Evolutionary conservation across 192 early-diverging fungal species (phyloP).

Genomic region (Backusella westeae): DNA sequence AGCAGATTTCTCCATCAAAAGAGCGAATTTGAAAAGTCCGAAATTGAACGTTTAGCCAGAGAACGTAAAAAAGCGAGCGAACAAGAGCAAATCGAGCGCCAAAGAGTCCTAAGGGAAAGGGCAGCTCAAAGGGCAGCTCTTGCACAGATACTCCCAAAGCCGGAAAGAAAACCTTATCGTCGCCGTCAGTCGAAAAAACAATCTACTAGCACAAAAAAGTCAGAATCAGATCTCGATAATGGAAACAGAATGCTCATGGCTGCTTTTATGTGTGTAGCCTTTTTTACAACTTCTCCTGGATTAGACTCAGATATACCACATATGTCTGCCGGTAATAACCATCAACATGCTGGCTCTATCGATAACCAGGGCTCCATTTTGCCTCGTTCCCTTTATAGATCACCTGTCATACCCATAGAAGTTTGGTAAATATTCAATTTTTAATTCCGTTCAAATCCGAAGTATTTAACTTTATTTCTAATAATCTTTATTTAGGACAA

Average conservation of each 20-base stretch:
- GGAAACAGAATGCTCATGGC: constrained; percentile 20
- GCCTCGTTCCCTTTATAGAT: not conserved
- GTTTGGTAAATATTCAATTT: constrained; percentile 8
- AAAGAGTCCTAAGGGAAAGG: constrained; percentile 7
- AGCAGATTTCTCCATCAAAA: constrained; percentile 18
- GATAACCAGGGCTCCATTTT: not conserved
- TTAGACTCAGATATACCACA: not conserved
- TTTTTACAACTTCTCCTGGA: not conserved
- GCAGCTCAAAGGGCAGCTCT: constrained; percentile 21
- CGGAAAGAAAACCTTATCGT: constrained; percentile 18
- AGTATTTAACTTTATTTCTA: not conserved
- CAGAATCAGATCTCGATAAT: not conserved
- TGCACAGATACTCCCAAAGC: constrained; percentile 13
- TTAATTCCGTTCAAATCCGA: not conserved
- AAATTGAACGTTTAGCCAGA: not conserved
- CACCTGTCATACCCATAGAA: not conserved
- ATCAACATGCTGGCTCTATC: not conserved
- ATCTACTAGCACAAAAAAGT: not conserved
- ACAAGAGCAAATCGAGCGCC: constrained; percentile 5
- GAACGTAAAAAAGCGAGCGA: constrained; percentile 1
- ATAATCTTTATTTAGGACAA: not conserved
- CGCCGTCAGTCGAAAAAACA: constrained; percentile 17
- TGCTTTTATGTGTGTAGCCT: constrained; percentile 15
- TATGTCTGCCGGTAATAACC: not conserved
- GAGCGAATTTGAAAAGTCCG: constrained; percentile 8